Evolutionary conservation across 2,329 filamentous ascomycete genomes (phyloP), one percentile per base, ranked within the genome.

Genomic region (Fusarium albosuccineum): DNA sequence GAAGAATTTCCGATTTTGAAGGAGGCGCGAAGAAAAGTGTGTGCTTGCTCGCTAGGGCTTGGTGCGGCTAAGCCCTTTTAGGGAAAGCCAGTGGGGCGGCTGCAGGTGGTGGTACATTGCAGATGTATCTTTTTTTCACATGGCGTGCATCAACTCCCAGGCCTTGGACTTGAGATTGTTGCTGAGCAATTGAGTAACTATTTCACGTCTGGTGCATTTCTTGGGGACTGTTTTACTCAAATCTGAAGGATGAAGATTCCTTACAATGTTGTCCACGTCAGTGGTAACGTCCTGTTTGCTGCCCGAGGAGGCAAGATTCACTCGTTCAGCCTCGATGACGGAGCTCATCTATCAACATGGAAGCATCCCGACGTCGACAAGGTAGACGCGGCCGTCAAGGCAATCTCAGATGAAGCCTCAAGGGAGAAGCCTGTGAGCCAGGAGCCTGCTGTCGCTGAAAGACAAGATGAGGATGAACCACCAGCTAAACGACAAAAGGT

Each of bases 281-380:
- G 81, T 62, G 85, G 85, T 45, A 77, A 84, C 68, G 78, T 91
- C 17, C 78, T 97, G 16, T 85, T 97, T 70, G 92, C 91, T 37
- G 92, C 92, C 27, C 89, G 89, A 63, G 93, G 92, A 13, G 86
- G 90, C 48, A 87, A 85, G 70, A 87, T 97, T 55, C 86, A 92
- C 73, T 87, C 88, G 3, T 91, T 93, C 76, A 83, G 83, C 73
- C 79, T 89, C 7, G 73, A 80, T n/a, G 82, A 87, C 63, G 87
- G 89, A 33, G 78, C 81, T 48, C 81, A 87, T 52, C 76, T 92
- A 16, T 88, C 86, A 42, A 82, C 84, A 73, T 94, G 91, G 91
- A 82, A 81, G 57, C 82, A 86, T 62, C 82, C 83, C 7, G 77
- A 81, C 67, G 75, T 78, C 51, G 74, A 76, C 54, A 77, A 78